These are phyloP conservation scores for Metarhizium guizhouense DNA, from an alignment of 2,329 filamentous ascomycete genomes.

Conservation along the genomic window DNA sequence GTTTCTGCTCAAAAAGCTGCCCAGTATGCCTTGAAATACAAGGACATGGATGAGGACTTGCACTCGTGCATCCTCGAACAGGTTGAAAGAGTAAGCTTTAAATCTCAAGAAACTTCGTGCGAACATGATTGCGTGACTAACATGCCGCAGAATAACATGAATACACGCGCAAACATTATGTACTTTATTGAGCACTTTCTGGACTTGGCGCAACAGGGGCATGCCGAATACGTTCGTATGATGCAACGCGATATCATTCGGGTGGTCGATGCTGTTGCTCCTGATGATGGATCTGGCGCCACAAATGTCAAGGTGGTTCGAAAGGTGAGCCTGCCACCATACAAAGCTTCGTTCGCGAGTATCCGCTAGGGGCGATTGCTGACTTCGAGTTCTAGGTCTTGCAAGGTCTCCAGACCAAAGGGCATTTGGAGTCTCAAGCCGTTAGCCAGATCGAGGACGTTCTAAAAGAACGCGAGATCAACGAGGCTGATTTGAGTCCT, in stretches of 20 bases:
- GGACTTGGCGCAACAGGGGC: conserved; percentile 70
- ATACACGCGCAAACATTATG: conserved; percentile 96
- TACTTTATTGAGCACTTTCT: conserved; percentile 96
- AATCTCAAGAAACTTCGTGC: background rate
- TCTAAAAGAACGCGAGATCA: conserved; percentile 67
- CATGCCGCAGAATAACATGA: conserved; percentile 70
- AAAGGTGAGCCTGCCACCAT: conserved; percentile 44
- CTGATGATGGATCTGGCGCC: conserved; percentile 75
- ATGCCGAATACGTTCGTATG: conserved; percentile 82
- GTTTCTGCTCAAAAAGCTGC: conserved; percentile 87
- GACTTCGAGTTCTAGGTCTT: conserved; percentile 43
- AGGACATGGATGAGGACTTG: conserved; percentile 91
- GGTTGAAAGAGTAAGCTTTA: conserved; percentile 58
- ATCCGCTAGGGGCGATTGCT: background rate
- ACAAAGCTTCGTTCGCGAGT: background rate
- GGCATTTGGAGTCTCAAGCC: conserved; percentile 64
- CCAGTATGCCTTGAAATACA: conserved; percentile 87
- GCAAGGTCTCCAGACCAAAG: conserved; percentile 58
- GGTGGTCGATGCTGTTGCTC: conserved; percentile 86
- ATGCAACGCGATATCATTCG: conserved; percentile 87
- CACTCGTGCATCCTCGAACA: conserved; percentile 97
- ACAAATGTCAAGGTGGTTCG: conserved; percentile 91
- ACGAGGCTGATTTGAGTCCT: conserved; percentile 45
- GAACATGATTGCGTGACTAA: background rate
- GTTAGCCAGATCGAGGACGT: conserved; percentile 75